Conservation (phyloP, 73 alveolate species). For the Uronychia setigera region DNA sequence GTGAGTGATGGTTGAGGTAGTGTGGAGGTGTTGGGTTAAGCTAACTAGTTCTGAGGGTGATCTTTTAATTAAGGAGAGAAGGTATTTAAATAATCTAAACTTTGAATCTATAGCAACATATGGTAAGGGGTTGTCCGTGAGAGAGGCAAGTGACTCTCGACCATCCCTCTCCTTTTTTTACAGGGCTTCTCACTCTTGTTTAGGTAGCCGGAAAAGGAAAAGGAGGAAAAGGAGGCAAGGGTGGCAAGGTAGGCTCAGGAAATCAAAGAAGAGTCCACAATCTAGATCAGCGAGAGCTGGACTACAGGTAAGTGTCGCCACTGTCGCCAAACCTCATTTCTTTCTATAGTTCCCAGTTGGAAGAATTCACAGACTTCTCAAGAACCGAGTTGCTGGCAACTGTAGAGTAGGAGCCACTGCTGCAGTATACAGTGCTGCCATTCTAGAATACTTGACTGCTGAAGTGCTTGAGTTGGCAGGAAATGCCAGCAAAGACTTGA, state of each 20-base stretch:
- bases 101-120: background rate
- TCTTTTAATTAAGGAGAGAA: background rate
- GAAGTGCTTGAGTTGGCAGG: slow-evolving; percentile 99
- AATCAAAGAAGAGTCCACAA: slow-evolving; percentile 93
- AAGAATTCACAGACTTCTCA: slow-evolving; percentile 96
- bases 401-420: slow-evolving; percentile 98
- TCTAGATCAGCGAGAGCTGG: slow-evolving; percentile 97
- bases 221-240: slow-evolving; percentile 73
- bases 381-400: slow-evolving; percentile 89
- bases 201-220: slow-evolving; percentile 62
- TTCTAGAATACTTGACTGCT: slow-evolving; percentile 97
- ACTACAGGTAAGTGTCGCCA: slow-evolving; percentile 67
- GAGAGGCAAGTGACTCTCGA: too few species aligned
- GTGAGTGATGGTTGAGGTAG: too few species aligned
- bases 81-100: background rate
- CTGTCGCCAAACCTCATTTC: background rate
- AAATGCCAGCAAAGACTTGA: slow-evolving; percentile 97
- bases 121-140: too few species aligned
- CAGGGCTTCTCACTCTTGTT: background rate
- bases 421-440: slow-evolving; percentile 98
- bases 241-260: slow-evolving; percentile 54
- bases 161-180: background rate
- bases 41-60: background rate
- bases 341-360: slow-evolving; percentile 95
- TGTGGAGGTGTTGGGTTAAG: too few species aligned